Evolutionary conservation across 2,329 filamentous ascomycete genomes (phyloP).

Genomic region (Helotiales sp.): DNA sequence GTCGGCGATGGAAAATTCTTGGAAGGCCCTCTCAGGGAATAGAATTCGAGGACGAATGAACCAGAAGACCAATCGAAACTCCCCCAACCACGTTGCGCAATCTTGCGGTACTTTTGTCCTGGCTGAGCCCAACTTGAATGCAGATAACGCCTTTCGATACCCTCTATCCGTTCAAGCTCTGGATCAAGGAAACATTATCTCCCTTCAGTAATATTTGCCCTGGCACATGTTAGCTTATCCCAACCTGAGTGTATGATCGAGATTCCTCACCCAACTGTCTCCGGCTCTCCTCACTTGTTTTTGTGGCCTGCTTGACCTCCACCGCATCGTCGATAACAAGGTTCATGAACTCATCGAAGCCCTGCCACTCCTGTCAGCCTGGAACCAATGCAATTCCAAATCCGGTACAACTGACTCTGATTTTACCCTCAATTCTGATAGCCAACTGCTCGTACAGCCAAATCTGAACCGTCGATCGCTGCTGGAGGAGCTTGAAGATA

Average conservation of each 20-base stretch:
- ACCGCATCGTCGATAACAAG: conserved; percentile 94
- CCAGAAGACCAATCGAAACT: conserved; percentile 24
- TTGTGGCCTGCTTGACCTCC: conserved; percentile 85
- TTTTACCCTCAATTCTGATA: conserved; percentile 94
- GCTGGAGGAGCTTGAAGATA: conserved; percentile 88
- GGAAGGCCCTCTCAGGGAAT: conserved; percentile 36
- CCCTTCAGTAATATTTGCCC: conserved; percentile 71
- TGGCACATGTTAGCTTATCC: conserved; percentile 42
- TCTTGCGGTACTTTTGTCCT: conserved; percentile 29
- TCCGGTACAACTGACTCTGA: conserved; percentile 68
- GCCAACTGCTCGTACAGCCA: conserved; percentile 97
- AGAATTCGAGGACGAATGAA: conserved; percentile 23
- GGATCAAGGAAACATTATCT: conserved; percentile 69
- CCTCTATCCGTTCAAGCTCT: conserved; percentile 46
- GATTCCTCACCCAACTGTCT: conserved; percentile 71
- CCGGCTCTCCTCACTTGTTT: conserved; percentile 79
- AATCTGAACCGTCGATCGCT: conserved; percentile 80
- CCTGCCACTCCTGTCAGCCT: conserved; percentile 56
- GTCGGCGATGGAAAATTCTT: conserved; percentile 70
- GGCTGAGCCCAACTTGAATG: conserved; percentile 28
- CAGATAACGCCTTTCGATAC: conserved; percentile 36
- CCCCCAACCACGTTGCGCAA: conserved; percentile 17
- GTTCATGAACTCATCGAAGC: conserved; percentile 99
- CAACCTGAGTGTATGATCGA: not conserved
- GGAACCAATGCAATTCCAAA: not conserved